Evolutionary conservation across 2,329 filamentous ascomycete species (phyloP), one percentile per base, ranked within the genome.

Genomic region (Cladophialophora carrionii): DNA sequence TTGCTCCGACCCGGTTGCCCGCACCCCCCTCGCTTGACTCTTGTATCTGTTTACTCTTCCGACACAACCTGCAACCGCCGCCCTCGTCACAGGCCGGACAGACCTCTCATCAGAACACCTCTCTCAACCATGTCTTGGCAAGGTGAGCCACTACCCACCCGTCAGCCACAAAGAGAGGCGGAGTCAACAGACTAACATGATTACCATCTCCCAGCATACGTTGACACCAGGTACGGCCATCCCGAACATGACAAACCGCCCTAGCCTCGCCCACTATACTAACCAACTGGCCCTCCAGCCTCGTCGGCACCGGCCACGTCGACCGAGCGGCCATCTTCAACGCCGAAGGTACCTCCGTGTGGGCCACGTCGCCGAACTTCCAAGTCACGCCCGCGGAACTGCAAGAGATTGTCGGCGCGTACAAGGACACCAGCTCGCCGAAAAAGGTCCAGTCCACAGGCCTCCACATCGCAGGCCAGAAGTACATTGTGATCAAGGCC

Each of bases 291-390:
- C 34, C 20, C 34, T 60, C 32, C 49, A 96, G 92, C 85, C 87
- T 96, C 74, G 85, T 96, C 75, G 89, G 84, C 81, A 88, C 85
- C 73, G 88, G 88, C 75, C 88, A 93, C 77, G 80, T 96, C 75
- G 89, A 95, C 82, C 89, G 92, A 82, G 92, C 85, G 74, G 90
- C 90, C 76, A 92, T 96, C 78, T 87, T 95, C 83, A 92, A 90
- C 79, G 81, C 80, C 70, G 90, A 90, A 72, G 91, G 92, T 73
- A 90, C 90, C 80, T 92, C 88, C 76, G 84, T 87, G 73, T 96
- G 92, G 91, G 92, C 92, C 67, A 77, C 83, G 49, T 88, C 87
- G 31, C 24, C 85, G 61, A 85, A 83, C 72, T 96, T 96, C 82
- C 81, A 83, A 76, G 92, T 96, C 26, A 78, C 80, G 22, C 81